phyloP scores from a whole-genome alignment of 768 basidiomycete species.

The Cyathus striatus region DNA sequence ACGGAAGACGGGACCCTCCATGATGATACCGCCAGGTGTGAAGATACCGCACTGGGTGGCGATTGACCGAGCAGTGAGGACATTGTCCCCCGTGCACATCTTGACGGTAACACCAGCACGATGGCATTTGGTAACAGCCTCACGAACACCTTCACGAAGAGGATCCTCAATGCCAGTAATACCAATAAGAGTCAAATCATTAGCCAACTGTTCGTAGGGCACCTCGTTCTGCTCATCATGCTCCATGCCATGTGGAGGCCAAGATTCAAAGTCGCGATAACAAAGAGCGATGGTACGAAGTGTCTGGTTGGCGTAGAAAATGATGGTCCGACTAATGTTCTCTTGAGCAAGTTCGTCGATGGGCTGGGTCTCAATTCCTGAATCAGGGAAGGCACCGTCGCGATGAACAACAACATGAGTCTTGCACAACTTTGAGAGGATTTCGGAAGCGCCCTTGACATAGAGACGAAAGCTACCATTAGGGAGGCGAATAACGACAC shows the following conservation, averaged over 20 bases:
- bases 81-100: slow-evolving; percentile 99
- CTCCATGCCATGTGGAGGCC: slow-evolving; percentile 65
- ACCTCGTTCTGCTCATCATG: slow-evolving; percentile 50
- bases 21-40: slow-evolving; percentile 89
- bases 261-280: slow-evolving; percentile 79
- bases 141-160: slow-evolving; percentile 81
- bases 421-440: slow-evolving; percentile 74
- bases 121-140: slow-evolving; percentile 85
- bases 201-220: slow-evolving; percentile 62
- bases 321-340: slow-evolving; percentile 90
- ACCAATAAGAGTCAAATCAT: slow-evolving; percentile 77
- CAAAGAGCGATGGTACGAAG: slow-evolving; percentile 93
- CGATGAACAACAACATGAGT: slow-evolving; percentile 66
- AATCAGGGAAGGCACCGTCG: slow-evolving; percentile 15
- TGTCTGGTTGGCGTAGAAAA: slow-evolving; percentile 96
- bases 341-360: slow-evolving; percentile 68
- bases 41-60: slow-evolving; percentile 96
- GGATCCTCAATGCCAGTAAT: slow-evolving; percentile 97
- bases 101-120: slow-evolving; percentile 90
- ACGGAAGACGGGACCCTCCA: slow-evolving; percentile 96
- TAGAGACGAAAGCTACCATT: slow-evolving; percentile 61
- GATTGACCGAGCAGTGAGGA: slow-evolving; percentile 93
- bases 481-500: slow-evolving; percentile 67
- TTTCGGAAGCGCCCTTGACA: slow-evolving; percentile 93
- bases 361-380: slow-evolving; percentile 43